A percentile compares a stretch with the other conserved stretches of the same genome.
phyloP scores from a whole-genome alignment of 805 yeast species.

The Candida odintsovae region DNA sequence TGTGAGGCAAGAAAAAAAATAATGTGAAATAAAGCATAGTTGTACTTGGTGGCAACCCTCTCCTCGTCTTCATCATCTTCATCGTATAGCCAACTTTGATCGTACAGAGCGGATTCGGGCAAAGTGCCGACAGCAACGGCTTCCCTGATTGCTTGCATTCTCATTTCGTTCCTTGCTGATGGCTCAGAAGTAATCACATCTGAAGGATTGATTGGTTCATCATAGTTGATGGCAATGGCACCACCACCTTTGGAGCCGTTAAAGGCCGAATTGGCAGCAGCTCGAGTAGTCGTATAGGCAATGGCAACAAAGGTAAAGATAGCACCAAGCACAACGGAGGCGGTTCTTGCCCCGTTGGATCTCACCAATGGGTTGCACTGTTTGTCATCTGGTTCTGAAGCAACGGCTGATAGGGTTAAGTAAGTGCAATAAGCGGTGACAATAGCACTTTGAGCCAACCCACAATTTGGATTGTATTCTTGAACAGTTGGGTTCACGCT shows the following conservation, averaged over 20 bases:
- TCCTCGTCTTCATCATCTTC: slow-evolving; percentile 51
- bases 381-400: slow-evolving; percentile 94
- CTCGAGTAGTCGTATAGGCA: slow-evolving; percentile 95
- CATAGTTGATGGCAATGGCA: slow-evolving; percentile 28
- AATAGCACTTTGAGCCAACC: slow-evolving; percentile 94
- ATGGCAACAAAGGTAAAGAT: slow-evolving; percentile 90
- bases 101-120: slow-evolving; percentile 86
- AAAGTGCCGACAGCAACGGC: slow-evolving; percentile 96
- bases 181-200: slow-evolving; percentile 42
- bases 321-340: slow-evolving; percentile 85
- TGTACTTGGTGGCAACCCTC: slow-evolving; percentile 62
- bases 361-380: slow-evolving; percentile 88
- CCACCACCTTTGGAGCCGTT: slow-evolving; percentile 36
- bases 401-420: slow-evolving; percentile 84
- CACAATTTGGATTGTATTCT: slow-evolving; percentile 91
- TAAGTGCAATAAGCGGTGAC: slow-evolving; percentile 92
- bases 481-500: slow-evolving; percentile 82
- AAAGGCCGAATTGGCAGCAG: slow-evolving; percentile 78
- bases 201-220: slow-evolving; percentile 19
- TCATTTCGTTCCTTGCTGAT: slow-evolving; percentile 58
- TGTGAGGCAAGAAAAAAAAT: slow-evolving; percentile 94
- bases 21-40: slow-evolving; percentile 81
- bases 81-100: slow-evolving; percentile 53
- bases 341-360: slow-evolving; percentile 83
- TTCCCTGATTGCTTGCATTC: slow-evolving; percentile 82